Evolutionary conservation across 768 basidiomycete species (phyloP).

Genomic region (Kwoniella sp.): DNA sequence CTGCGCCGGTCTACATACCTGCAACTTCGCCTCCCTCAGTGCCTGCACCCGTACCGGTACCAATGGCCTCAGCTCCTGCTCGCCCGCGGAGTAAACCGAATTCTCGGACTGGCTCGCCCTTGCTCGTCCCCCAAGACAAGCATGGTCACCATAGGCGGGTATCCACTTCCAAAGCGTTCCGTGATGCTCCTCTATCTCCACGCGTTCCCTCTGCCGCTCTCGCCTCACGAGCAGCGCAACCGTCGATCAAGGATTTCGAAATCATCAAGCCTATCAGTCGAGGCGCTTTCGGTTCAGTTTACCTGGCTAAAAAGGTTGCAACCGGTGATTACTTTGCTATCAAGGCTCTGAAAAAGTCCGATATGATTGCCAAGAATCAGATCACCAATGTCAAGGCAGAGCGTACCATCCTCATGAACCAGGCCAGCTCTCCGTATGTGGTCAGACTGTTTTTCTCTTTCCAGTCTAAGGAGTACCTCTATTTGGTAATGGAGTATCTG

Average conservation of each 20-base stretch:
- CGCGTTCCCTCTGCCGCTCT: conserved; percentile 75
- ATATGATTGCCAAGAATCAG: conserved; percentile 99
- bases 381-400: conserved; percentile 99
- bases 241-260: conserved; percentile 98
- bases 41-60: conserved; percentile 2
- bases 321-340: conserved; percentile 99
- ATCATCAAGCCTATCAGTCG: conserved; percentile 99
- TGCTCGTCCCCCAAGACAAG: conserved; percentile 20
- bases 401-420: conserved; percentile 99
- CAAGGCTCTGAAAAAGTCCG: conserved; percentile 99
- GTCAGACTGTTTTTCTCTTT: conserved; percentile 98
- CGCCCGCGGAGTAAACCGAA: not conserved
- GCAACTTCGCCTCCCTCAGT: conserved; percentile 1
- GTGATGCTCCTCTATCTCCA: conserved; percentile 69
- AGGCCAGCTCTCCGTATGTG: conserved; percentile 96
- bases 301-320: conserved; percentile 93
- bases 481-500: conserved; percentile 98
- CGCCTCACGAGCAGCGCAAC: conserved; percentile 69
- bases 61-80: not conserved
- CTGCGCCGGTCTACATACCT: not conserved
- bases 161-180: conserved; percentile 30
- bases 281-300: conserved; percentile 97
- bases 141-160: conserved; percentile 31
- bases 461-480: conserved; percentile 97
- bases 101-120: conserved; percentile 22